Base-by-base conservation (phyloP, 2,329 filamentous ascomycete species). In the Alternaria ethzedia region DNA sequence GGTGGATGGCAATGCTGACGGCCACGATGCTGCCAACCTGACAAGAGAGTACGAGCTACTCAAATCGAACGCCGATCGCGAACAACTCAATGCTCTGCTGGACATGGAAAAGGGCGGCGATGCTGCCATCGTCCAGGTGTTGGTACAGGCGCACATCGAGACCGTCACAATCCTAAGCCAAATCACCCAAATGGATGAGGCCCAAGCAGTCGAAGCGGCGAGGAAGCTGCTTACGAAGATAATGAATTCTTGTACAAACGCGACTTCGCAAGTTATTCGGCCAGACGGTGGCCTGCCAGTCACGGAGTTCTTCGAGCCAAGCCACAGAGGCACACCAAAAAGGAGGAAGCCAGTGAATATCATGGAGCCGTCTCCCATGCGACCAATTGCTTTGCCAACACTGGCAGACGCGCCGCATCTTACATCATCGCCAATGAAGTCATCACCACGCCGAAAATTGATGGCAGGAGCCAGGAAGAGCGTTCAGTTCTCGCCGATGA, bases 81-180 rank as follows among this genome's bases (percentile, higher is more conserved):
- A 98, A 65, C 88, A 91, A 1, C 88, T 95, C 67, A 83, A 87
- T 12, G 89, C 93, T 56, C 88, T 97, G 20, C 80, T 94, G 11
- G 94, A 98, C 58, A 90, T 96, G 73, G 94, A 98, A 66, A 95
- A 91, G 81, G 85, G 87, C 25, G 91, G 90, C 12, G 94, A 97
- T 76, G 88, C 90, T 20, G 88, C 87, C 17, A 88, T 92, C 68
- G 86, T 97, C 74, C 94, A 97, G 79, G 87, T 92, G 54, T 86
- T 99, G 58, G 87, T 98, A 11, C 90, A 91, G 57, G 93, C 95
- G 12, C 95, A 98, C 74, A 97, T 99, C 71, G 94, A 97, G 73
- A 95, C 94, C 3, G 87, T 98, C 64, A 85, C 92, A 5, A 93
- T 94, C 1, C 87, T 99, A 57, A 89, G 91, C 58, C 91, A 93